These are phyloP conservation scores for Lasiodiplodia gonubiensis DNA, from an alignment of 2,329 filamentous ascomycete species.

Conservation along the genomic window DNA sequence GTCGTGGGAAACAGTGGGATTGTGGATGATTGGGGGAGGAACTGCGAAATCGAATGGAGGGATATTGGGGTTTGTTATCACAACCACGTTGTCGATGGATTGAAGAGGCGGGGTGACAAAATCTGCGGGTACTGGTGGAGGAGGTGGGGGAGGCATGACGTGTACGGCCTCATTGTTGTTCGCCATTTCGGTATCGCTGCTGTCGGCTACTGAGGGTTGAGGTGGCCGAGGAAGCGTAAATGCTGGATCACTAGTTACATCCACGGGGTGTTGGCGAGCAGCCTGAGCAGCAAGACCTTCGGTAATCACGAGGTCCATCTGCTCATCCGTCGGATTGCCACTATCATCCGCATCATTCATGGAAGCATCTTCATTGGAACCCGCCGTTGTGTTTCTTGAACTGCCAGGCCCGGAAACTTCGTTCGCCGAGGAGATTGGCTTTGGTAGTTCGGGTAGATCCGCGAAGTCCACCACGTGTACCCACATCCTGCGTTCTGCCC, in stretches of 20 bases:
- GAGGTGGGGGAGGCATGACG: slow-evolving; percentile 31
- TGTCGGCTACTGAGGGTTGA: neutral
- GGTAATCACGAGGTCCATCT: slow-evolving; percentile 20
- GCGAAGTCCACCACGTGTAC: slow-evolving; percentile 41
- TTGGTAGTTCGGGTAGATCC: slow-evolving; percentile 40
- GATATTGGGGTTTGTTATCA: neutral
- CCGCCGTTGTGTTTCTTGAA: neutral
- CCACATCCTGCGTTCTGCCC: slow-evolving; percentile 37
- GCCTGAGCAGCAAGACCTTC: slow-evolving; percentile 25
- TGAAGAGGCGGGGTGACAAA: slow-evolving; percentile 25
- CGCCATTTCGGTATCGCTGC: slow-evolving; percentile 20
- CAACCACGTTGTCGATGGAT: slow-evolving; percentile 5
- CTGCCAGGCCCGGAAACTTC: neutral
- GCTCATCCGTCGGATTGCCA: slow-evolving; percentile 5
- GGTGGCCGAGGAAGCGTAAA: neutral
- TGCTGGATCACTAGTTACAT: neutral
- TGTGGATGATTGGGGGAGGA: slow-evolving; percentile 36
- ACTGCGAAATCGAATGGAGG: slow-evolving; percentile 35
- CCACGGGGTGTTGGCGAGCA: slow-evolving; percentile 14
- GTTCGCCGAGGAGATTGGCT: slow-evolving; percentile 24
- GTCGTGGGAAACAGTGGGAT: slow-evolving; percentile 34
- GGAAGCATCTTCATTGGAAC: slow-evolving; percentile 40
- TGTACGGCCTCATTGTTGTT: neutral
- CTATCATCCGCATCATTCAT: slow-evolving; percentile 48
- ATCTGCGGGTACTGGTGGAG: slow-evolving; percentile 37